Evolutionary conservation across 441 rosid species (phyloP).

Genomic region (Adansonia rubrostipa): DNA sequence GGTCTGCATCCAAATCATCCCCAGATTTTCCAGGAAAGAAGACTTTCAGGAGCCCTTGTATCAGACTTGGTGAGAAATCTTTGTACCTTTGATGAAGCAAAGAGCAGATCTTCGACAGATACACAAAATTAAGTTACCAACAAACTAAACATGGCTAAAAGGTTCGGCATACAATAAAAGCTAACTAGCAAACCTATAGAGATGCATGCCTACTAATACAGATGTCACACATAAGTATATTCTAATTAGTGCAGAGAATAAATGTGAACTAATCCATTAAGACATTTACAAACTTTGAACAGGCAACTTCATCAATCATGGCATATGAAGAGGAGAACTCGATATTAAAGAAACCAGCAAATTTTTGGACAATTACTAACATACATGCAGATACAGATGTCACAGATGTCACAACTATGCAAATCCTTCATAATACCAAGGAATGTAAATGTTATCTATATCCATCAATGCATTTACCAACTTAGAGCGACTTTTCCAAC

Average conservation of each 20-base stretch:
- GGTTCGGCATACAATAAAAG: not conserved
- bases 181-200: not conserved
- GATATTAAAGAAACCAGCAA: not conserved
- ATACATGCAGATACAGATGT: constrained; percentile 20
- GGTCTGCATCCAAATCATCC: constrained; percentile 86
- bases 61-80: constrained; percentile 87
- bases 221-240: constrained; percentile 2
- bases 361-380: constrained; percentile 1
- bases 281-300: not conserved
- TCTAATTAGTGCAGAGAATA: not conserved
- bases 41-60: constrained; percentile 86
- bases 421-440: not conserved
- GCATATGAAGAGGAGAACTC: not conserved
- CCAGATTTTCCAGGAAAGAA: constrained; percentile 94
- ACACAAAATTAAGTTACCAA: constrained; percentile 35
- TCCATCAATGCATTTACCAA: not conserved
- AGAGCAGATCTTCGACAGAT: constrained; percentile 77
- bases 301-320: not conserved
- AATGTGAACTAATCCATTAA: not conserved
- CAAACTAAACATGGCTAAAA: not conserved
- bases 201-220: not conserved
- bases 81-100: constrained; percentile 96
- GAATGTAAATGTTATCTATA: not conserved
- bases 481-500: not conserved
- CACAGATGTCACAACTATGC: not conserved